Conservation (phyloP, 305 asterid species). For the Fraxinus ornus region DNA sequence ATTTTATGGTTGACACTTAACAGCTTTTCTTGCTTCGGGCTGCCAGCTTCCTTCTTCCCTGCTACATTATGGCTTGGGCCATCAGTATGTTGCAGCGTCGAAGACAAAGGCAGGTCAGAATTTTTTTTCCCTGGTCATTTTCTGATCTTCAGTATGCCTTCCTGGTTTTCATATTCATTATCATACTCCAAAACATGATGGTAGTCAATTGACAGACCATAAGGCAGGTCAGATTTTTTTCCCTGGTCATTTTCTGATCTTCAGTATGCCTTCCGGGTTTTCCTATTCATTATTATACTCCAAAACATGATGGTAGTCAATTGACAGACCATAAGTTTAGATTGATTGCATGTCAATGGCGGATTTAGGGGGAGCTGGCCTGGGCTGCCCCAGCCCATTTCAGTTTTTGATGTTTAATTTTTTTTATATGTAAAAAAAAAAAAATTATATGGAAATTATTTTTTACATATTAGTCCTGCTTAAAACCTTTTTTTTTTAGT, state of each 20-base stretch:
- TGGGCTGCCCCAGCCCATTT: no score
- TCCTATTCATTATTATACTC: not conserved
- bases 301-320: not conserved
- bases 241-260: not conserved
- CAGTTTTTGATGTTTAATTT: no score
- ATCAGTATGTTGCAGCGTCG: constrained; percentile 49
- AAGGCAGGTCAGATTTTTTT: constrained; percentile 42
- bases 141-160: not conserved
- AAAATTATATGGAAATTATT: no score
- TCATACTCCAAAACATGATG: not conserved
- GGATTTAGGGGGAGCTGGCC: no score
- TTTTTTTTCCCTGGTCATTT: not conserved
- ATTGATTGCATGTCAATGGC: not conserved
- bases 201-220: not conserved
- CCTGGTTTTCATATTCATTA: not conserved
- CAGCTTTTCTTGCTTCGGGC: constrained; percentile 58
- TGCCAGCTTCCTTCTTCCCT: constrained; percentile 52
- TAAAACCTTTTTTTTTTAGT: no score
- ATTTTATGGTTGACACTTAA: constrained; percentile 5
- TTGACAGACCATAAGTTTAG: not conserved
- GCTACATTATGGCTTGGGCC: constrained; percentile 56
- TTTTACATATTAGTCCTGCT: no score
- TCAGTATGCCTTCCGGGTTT: not conserved
- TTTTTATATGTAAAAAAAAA: no score
- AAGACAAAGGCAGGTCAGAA: constrained; percentile 53